Evolutionary conservation across 1,284 basidiomycete genomes (phyloP).

Genomic region (Irpex sp.): DNA sequence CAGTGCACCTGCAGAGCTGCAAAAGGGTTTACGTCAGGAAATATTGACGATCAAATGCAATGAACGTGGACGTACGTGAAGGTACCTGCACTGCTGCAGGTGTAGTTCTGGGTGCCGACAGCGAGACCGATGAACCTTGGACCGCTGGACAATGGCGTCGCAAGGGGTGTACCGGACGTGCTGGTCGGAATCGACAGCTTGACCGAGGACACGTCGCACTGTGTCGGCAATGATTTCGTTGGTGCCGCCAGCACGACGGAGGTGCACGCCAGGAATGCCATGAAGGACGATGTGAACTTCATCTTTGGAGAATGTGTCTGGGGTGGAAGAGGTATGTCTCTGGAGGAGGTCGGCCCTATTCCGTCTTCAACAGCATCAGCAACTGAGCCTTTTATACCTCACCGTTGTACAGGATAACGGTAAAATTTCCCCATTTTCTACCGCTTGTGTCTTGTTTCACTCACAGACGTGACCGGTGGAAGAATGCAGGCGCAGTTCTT

Average conservation of each 20-base stretch:
- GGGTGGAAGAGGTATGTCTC: background rate
- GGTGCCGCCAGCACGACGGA: constrained; percentile 8
- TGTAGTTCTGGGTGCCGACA: constrained; percentile 35
- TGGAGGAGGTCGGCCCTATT: background rate
- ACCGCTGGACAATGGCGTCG: constrained; percentile 8
- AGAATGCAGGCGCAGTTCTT: background rate
- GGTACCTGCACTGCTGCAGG: constrained; percentile 25
- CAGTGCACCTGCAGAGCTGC: constrained; percentile 30
- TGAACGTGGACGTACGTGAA: constrained; percentile 24
- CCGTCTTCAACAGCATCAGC: background rate
- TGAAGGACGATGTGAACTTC: constrained; percentile 8
- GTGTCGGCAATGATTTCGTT: background rate
- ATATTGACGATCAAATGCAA: background rate
- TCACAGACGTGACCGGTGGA: background rate
- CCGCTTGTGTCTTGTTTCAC: too few species aligned
- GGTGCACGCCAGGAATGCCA: constrained; percentile 3
- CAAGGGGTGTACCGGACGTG: constrained; percentile 1
- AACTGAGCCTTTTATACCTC: background rate
- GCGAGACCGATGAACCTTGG: constrained; percentile 24
- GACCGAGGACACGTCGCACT: constrained; percentile 10
- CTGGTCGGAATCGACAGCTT: constrained; percentile 6
- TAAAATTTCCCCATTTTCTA: too few species aligned
- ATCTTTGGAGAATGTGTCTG: background rate
- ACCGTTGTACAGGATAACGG: too few species aligned
- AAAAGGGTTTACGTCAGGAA: background rate